Evolutionary conservation across 805 yeast genomes (phyloP), one percentile per base, ranked within the genome.

Genomic region (Kodamaea leandrae): DNA sequence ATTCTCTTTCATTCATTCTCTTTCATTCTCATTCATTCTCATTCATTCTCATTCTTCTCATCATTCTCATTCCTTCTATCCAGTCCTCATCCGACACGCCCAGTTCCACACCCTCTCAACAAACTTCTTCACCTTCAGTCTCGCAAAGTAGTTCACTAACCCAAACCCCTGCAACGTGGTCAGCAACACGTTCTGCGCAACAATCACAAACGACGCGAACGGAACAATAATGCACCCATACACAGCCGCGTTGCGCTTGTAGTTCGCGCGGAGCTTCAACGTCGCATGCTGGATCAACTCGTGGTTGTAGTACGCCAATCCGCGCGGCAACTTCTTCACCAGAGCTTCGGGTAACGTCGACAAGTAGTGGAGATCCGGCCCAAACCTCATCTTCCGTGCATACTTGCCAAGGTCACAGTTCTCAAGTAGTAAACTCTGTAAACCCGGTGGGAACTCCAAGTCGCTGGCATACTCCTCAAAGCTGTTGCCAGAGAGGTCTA

Each of bases 201-300:
- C 33, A 7, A 30, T 30, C 33, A 30, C 33, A 16, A 30, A 16
- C 20, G 33, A 30, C 20, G 33, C 33, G 13, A 30, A 30, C 8
- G 33, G 33, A 7, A 30, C 33, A 17, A 30, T 30, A 16, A 30
- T 18, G 13, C 16, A 17, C 21, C 33, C 33, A 13, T 30, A 30
- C 4, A 30, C 33, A 5, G 33, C 33, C 16, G 14, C 21, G 13
- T 17, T 30, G 14, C 21, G 20, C 21, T 30, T 30, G 32, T 27
- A 27, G 10, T 16, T 18, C 16, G 20, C 33, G 14, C 21, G 33
- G 21, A 30, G 17, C 8, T 18, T 5, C 21, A 30, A 30, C 17
- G 33, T 12, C 32, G 32, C 32, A 12, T 30, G 10, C 4, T 17
- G 5, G 17, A 27, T 14, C 32, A 27, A 14, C 7, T 27, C 32